These are phyloP conservation scores for Acer saccharum DNA, from an alignment of 345 rosid species.

Conservation along the genomic window DNA sequence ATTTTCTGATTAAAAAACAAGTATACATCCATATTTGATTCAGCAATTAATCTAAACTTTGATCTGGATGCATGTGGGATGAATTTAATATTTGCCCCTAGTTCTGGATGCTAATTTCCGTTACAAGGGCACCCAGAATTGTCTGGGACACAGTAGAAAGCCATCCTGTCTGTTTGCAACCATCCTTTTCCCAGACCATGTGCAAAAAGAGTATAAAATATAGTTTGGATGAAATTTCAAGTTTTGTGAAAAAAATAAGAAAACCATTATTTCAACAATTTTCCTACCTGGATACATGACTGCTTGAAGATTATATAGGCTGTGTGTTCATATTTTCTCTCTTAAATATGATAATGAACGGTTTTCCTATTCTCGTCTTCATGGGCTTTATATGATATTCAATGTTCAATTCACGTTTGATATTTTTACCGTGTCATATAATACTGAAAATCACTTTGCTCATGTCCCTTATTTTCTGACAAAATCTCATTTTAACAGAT, in stretches of 20 bases:
- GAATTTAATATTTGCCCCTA: neutral
- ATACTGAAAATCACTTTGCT: neutral
- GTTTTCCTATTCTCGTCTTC: neutral
- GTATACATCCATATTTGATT: too few relatives aligned
- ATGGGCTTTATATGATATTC: neutral
- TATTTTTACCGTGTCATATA: neutral
- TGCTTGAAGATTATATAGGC: neutral
- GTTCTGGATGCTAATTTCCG: neutral
- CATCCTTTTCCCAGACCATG: neutral
- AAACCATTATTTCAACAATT: neutral
- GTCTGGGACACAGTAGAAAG: neutral
- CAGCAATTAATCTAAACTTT: neutral
- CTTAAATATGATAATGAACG: too few relatives aligned
- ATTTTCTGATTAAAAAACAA: neutral
- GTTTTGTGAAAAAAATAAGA: neutral
- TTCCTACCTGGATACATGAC: neutral
- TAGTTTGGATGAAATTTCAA: conserved; percentile 2
- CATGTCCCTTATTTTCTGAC: neutral
- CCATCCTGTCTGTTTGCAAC: neutral
- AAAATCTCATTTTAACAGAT: conserved; percentile 45
- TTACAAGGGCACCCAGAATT: neutral
- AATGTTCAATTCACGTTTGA: neutral
- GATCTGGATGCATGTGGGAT: neutral
- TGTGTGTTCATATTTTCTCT: neutral
- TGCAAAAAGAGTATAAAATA: neutral